These are phyloP conservation scores for Serendipita indica DNA, from an alignment of 768 basidiomycete genomes.

Conservation along the genomic window DNA sequence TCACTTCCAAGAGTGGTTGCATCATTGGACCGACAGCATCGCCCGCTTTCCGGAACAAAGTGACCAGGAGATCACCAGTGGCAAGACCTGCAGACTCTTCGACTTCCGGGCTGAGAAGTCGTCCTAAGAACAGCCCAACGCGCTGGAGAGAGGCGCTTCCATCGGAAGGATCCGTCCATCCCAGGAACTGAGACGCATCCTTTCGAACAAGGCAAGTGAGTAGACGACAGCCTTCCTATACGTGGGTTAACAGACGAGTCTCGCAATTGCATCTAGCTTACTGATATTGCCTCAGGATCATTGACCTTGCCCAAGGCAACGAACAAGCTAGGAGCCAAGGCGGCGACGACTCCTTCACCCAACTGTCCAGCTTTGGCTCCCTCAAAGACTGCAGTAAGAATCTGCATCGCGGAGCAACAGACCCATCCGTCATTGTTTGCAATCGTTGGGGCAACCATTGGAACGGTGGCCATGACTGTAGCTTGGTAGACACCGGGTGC, in stretches of 20 bases:
- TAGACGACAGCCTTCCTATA: slow-evolving; percentile 54
- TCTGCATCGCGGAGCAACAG: slow-evolving; percentile 66
- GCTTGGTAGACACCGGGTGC: slow-evolving; percentile 49
- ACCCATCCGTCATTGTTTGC: slow-evolving; percentile 56
- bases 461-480: slow-evolving; percentile 59
- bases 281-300: slow-evolving; percentile 58
- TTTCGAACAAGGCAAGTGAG: slow-evolving; percentile 78
- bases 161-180: slow-evolving; percentile 46
- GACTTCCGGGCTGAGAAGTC: slow-evolving; percentile 52
- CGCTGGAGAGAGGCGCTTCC: slow-evolving; percentile 65
- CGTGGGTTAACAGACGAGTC: background rate
- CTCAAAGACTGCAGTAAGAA: slow-evolving; percentile 54
- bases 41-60: slow-evolving; percentile 73
- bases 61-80: slow-evolving; percentile 90
- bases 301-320: slow-evolving; percentile 51
- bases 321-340: slow-evolving; percentile 64
- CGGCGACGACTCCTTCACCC: slow-evolving; percentile 66
- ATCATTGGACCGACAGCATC: slow-evolving; percentile 69
- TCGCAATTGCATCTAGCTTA: slow-evolving; percentile 14
- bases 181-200: slow-evolving; percentile 64
- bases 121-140: slow-evolving; percentile 60
- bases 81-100: slow-evolving; percentile 88
- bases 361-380: slow-evolving; percentile 46
- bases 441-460: slow-evolving; percentile 54
- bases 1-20: slow-evolving; percentile 71